Conservation (phyloP, 495 filamentous ascomycete genomes). For the Aspergillus sclerotioniger region DNA sequence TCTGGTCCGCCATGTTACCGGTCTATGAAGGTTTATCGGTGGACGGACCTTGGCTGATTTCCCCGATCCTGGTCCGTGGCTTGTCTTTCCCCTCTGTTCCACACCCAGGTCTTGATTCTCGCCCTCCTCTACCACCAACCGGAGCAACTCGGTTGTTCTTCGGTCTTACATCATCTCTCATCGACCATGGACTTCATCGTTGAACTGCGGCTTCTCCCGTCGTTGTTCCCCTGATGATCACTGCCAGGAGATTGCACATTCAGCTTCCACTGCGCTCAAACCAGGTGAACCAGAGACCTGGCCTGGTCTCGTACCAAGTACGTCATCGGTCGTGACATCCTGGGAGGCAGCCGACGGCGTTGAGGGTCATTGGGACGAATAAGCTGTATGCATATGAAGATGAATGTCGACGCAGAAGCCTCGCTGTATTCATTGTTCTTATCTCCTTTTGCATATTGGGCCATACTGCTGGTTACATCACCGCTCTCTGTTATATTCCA, state of each 20-base stretch:
- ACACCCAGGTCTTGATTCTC: no score
- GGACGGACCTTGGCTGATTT: no score
- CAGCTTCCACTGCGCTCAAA: no score
- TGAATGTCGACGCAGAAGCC: background rate
- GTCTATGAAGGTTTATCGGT: background rate
- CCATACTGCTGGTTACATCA: background rate
- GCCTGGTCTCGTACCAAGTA: no score
- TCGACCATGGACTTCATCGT: background rate
- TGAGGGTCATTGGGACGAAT: slow-evolving; percentile 28
- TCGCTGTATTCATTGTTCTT: background rate
- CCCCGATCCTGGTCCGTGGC: no score
- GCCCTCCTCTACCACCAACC: no score
- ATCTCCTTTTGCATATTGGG: background rate
- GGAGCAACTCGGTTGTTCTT: no score
- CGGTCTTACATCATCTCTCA: background rate
- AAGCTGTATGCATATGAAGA: background rate
- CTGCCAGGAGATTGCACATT: no score
- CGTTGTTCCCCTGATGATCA: background rate
- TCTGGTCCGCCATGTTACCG: background rate
- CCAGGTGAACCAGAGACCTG: no score
- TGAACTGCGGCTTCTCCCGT: background rate
- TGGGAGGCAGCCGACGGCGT: slow-evolving; percentile 63
- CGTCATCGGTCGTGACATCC: slow-evolving; percentile 57
- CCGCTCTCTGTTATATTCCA: background rate
- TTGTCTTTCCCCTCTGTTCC: no score